A percentile compares a stretch with the other conserved stretches of the same genome.
Conservation (phyloP, 805 yeast species). For the Candida mattraensis region DNA sequence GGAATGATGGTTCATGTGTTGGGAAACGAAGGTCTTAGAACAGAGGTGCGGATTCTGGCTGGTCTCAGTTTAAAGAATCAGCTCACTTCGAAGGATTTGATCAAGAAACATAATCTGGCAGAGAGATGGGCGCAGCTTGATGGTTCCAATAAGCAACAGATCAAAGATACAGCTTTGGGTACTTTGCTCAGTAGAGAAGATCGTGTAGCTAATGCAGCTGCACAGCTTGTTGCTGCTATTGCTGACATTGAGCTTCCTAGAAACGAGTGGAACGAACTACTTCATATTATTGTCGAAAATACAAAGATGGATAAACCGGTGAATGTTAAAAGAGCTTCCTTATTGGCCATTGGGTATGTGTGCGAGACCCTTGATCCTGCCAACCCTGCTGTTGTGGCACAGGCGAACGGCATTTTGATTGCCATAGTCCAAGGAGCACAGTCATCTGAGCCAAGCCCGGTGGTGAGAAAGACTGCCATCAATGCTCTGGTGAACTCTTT, state of each 20-base stretch:
- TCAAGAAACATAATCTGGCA: constrained; percentile 56
- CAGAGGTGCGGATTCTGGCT: constrained; percentile 90
- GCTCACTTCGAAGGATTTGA: constrained; percentile 74
- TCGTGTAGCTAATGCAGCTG: constrained; percentile 83
- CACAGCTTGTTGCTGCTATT: constrained; percentile 93
- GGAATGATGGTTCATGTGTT: constrained; percentile 69
- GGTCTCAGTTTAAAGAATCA: constrained; percentile 86
- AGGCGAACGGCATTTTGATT: constrained; percentile 88
- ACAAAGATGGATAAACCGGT: constrained; percentile 78
- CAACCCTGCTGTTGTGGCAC: constrained; percentile 73
- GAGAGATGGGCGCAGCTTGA: constrained; percentile 75
- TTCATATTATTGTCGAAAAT: constrained; percentile 79
- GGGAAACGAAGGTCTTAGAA: constrained; percentile 58
- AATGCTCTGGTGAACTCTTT: constrained; percentile 89
- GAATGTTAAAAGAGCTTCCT: constrained; percentile 80
- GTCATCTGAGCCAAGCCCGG: constrained; percentile 66
- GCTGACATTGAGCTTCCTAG: constrained; percentile 94
- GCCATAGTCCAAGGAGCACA: constrained; percentile 98
- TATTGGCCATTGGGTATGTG: constrained; percentile 89
- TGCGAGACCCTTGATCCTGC: constrained; percentile 92
- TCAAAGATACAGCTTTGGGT: constrained; percentile 63
- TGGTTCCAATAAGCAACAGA: constrained; percentile 51
- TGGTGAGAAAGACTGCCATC: constrained; percentile 85
- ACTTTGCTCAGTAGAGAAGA: constrained; percentile 66
- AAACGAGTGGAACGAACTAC: constrained; percentile 84